Conservation (phyloP, 2,329 filamentous ascomycete species). For the Verticillium longisporum region DNA sequence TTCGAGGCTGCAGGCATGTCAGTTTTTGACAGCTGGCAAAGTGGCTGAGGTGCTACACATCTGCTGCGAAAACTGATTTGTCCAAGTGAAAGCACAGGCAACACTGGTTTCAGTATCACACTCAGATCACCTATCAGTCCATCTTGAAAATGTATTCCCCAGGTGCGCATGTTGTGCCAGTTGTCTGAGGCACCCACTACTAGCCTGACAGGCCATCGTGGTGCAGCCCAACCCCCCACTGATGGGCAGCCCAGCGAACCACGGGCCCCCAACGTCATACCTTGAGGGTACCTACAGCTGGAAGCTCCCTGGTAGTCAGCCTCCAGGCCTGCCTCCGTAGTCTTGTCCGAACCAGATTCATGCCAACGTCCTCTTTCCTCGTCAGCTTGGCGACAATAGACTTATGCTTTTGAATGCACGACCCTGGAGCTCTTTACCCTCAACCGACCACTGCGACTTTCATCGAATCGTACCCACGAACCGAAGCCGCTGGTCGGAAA, state of each 20-base stretch:
- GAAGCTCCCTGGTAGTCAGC: background rate
- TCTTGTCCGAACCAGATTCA: background rate
- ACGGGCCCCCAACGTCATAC: background rate
- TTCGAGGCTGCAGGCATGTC: no score
- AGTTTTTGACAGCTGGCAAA: no score
- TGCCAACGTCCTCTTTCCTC: background rate
- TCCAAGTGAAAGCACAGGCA: no score
- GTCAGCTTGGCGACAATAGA: background rate
- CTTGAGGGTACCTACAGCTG: background rate
- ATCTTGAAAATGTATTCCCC: no score
- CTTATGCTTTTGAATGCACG: background rate
- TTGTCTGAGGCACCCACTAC: no score
- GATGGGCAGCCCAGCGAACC: background rate
- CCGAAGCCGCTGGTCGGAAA: background rate
- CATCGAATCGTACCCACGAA: background rate
- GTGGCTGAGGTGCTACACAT: no score
- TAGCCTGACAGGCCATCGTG: background rate
- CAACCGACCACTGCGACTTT: background rate
- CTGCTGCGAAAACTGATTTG: no score
- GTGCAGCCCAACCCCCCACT: background rate
- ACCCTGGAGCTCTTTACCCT: background rate
- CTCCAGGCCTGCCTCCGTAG: background rate
- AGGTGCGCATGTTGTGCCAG: no score
- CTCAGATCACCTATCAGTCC: no score
- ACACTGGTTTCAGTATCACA: no score